Percentiles rank a stretch among this genome's conserved stretches.
These are phyloP conservation scores for Sporothrix luriei DNA, from an alignment of 2,329 filamentous ascomycete species.

Conservation along the genomic window DNA sequence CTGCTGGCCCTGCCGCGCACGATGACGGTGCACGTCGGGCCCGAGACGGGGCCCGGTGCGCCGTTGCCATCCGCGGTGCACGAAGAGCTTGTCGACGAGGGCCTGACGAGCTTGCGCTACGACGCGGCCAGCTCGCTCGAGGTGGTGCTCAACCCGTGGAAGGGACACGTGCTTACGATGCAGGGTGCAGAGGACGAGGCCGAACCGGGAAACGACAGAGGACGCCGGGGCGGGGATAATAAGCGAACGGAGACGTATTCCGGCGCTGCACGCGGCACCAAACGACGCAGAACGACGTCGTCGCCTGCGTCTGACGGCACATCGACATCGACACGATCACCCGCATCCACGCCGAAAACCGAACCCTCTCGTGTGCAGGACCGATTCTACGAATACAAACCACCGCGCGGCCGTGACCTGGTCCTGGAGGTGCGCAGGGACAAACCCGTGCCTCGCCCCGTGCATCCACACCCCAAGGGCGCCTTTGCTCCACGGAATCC, in stretches of 20 bases:
- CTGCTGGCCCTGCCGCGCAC: not conserved
- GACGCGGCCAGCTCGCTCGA: not conserved
- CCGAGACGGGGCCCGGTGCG: not conserved
- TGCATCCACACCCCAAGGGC: no score
- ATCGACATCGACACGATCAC: not conserved
- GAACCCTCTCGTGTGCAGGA: no score
- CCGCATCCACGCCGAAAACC: not conserved
- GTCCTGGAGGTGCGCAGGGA: no score
- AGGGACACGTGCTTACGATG: not conserved
- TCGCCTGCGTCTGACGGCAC: not conserved
- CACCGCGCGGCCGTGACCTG: no score
- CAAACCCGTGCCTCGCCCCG: no score
- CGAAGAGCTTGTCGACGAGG: not conserved
- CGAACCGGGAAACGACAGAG: not conserved
- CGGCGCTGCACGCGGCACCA: not conserved
- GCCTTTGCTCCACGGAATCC: no score
- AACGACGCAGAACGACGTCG: not conserved
- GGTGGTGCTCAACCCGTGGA: not conserved
- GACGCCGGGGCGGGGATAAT: no score
- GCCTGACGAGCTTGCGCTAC: not conserved
- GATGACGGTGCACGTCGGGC: constrained; percentile 9
- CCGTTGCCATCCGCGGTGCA: not conserved
- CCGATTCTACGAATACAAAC: no score
- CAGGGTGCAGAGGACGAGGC: not conserved
- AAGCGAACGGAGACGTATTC: not conserved